Evolutionary conservation across 352 stramenopile species (phyloP), one percentile per base, ranked within the genome.

Genomic region (Phytopythium mirpurense): DNA sequence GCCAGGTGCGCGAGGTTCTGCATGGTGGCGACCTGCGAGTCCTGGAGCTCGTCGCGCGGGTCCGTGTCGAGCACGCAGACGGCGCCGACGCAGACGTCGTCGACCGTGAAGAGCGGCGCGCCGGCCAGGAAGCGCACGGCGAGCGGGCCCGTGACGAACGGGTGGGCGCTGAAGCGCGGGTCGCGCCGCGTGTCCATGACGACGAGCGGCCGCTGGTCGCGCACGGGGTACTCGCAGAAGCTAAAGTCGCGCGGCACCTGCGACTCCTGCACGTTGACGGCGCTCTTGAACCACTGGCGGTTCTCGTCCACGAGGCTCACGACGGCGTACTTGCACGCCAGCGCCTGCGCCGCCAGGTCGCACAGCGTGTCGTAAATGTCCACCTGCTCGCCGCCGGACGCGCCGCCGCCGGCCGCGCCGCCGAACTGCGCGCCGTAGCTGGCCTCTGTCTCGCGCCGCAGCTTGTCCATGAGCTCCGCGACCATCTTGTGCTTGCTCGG

Each of bases 241-340:
- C 75, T 90, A 42, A 93, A 90, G 56, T 90, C 79, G n/a, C 83
- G 79, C 24, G 79, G 79, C 60, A 93, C 79, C 32, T 93, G 78
- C 0, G 75, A 76, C 59, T 93, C 79, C 34, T 76, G 60, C 23
- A 93, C 78, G 50, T 89, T 86, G 27, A 90, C 72, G 21, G 85
- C 72, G 52, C 82, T 96, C 69, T 97, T 95, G 67, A 98, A 98
- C 91, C 93, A 98, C 70, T 98, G 91, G 19, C 93, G 81, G 49
- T 97, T 93, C 54, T 96, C 75, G 73, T 98, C 95, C 23, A 98
- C 76, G 18, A 98, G 66, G 52, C 77, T 90, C 42, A 93, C 83
- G 16, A 88, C 80, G 9, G 83, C 83, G 52, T 85, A 91, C 51
- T 88, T 90, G 62, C 80, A 91, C 12, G 72, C 59, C 40, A 93